A percentile compares a stretch with the other conserved stretches of the same genome.
Evolutionary conservation across 257 asterid genomes (phyloP).

Genomic region (Vinca minor): DNA sequence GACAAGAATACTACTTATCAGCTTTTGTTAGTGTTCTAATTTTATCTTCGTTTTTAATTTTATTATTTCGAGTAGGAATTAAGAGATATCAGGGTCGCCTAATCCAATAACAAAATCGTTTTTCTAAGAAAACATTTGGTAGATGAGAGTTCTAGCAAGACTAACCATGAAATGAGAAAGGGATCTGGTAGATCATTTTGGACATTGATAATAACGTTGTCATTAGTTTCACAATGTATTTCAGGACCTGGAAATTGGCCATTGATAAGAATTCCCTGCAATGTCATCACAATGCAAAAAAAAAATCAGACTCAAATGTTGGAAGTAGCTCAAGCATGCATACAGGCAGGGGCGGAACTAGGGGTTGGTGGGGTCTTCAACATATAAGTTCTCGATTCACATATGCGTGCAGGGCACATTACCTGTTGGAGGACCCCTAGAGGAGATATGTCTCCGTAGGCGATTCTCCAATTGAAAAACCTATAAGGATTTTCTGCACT

Average conservation of each 20-base stretch:
- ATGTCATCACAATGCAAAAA: not conserved
- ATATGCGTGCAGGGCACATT: not conserved
- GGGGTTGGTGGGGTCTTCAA: no score
- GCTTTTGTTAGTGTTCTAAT: not conserved
- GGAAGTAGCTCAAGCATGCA: not conserved
- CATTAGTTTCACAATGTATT: conserved; percentile 51
- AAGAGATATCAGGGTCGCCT: not conserved
- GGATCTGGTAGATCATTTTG: conserved; percentile 60
- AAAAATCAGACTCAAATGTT: not conserved
- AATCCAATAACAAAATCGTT: not conserved
- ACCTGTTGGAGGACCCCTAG: conserved; percentile 72
- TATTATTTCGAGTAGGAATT: no score
- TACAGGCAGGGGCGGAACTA: no score
- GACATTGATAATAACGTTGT: conserved; percentile 61
- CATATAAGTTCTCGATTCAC: no score
- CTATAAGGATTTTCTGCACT: conserved; percentile 56
- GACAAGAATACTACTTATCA: not conserved
- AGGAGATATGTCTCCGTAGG: conserved; percentile 55
- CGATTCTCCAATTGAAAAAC: conserved; percentile 47
- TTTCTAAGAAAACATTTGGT: not conserved
- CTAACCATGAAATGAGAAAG: conserved; percentile 68
- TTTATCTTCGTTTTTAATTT: not conserved
- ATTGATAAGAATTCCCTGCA: conserved; percentile 66
- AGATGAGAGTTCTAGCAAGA: not conserved
- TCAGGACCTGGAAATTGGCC: conserved; percentile 83